Evolutionary conservation across 352 stramenopile species (phyloP), one percentile per base, ranked within the genome.

Genomic region (Phytophthora citricola): DNA sequence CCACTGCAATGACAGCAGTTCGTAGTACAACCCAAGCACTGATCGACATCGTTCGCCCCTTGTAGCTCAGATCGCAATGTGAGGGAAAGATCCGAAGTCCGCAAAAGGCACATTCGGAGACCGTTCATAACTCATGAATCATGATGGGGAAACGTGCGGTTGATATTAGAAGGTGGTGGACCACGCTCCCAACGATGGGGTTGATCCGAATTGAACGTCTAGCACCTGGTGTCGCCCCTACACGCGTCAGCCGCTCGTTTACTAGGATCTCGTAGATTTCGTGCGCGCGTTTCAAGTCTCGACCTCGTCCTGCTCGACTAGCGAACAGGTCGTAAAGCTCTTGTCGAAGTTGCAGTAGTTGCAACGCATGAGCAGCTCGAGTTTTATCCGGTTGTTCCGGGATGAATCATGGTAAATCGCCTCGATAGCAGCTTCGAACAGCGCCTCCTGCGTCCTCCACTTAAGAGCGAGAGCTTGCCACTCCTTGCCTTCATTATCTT

Each of bases 301-400:
- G 34, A 53, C 56, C 39, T 56, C 64, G 17, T 27, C 57, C 67
- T 11, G 61, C 44, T 12, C 73, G 77, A 51, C 55, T 61, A 31
- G 77, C 67, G 38, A 89, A 83, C 9, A 85, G 43, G 10, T 85
- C 80, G 61, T 78, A 85, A 26, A 89, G 69, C 41, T 89, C 80
- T 47, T 85, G 79, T 20, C 80, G 75, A 38, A 76, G 72, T 48
- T 86, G 77, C 47, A 89, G 36, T 7, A 89, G 63, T 24, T 75
- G 72, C 20, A 78, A 45, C 0, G 76, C 73, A 39, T 64, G 59
- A 20, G 55, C 63, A 27, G 70, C 27, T 66, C 59, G 65, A 53
- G 40, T 69, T 27, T 54, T 63, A 31, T 55, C 66, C 29, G 14
- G 7, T 7, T 49, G 12, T 1, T 43, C 26, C 9, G 49, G 11